Evolutionary conservation across 768 basidiomycete genomes (phyloP), one percentile per base, ranked within the genome.

Genomic region (Agaricus subrufescens): DNA sequence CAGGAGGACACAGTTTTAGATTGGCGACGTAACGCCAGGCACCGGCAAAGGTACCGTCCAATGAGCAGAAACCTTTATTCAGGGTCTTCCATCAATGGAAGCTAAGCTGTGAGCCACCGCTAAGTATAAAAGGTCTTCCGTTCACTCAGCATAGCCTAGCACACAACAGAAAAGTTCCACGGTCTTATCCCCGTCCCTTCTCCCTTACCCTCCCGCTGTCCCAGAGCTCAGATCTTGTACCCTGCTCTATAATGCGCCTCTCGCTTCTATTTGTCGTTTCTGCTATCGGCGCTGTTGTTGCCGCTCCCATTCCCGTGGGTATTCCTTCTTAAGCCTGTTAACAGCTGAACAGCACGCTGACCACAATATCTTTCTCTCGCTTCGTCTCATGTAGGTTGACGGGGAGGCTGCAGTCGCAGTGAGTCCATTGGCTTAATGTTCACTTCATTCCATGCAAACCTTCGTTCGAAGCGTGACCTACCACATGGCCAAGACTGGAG

Each of bases 241-340:
- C 40, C 27, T n/a, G 1, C 15, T 49, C 23, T 5, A 42, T 46
- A 3, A 56, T 56, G 54, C 54, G 54, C 43, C 23, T 56, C 11
- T 29, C 42, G 42, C 23, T 52, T 27, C 47, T 62, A 27, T 38
- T 57, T 27, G 23, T 57, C 6, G 52, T 47, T 34, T 57, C 55
- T 34, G 1, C 60, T 29, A 27, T 60, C 29, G 46, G 49, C 30
- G 43, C 48, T 4, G 39, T 44, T 15, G 40, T 55, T 3, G 59
- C 59, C 26, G 53, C 57, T 52, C 60, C 61, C 27, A 30, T 60
- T 50, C 52, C 58, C 40, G 61, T 62, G 6, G n/a, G 40, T 29
- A 11, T 9, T 34, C 15, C 30, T 34, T 40, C 12, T 10, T 30
- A 11, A 34, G 34, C 34, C 7, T 19, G 12, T 26, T 27, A 5